Evolutionary conservation across 1,284 basidiomycete genomes (phyloP), one percentile per base, ranked within the genome.

Genomic region (Cryptococcus depauperatus): DNA sequence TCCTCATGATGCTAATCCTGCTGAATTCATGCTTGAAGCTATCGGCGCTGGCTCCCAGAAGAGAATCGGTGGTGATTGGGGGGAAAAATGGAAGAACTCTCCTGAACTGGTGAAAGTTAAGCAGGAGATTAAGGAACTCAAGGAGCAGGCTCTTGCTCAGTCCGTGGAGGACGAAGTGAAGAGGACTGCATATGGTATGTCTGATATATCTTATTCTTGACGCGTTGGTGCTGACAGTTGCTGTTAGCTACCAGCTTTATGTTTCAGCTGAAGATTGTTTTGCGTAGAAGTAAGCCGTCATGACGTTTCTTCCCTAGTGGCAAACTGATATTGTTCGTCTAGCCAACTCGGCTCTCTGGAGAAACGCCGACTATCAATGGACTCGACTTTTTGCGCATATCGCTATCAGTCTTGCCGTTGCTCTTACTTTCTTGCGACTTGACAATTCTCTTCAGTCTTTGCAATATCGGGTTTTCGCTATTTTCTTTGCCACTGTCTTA

Each of bases 401-500:
- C 6, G 79, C 83, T 61, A 83, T 92, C 51, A 83, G 85, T 6
- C 73, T 93, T 4, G 80, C 84, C 64, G 77, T 89, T 45, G 83
- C 83, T 25, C 74, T 96, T 42, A 85, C 86, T 11, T 91, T 91
- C 79, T 73, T 96, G 45, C 81, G 84, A 62, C 74, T 91, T 19
- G 77, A 78, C 41, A 71, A 79, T 57, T 81, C 80, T 50, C 53
- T 79, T 32, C 77, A 82, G 38, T 81, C 84, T 38, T 71, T 95
- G 23, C 85, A 96, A 62, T 92, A 89, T 73, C 77, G 86, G 30
- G 79, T 88, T 29, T 91, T 91, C 68, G 64, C 68, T 39, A 54
- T 66, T 47, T 74, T 73, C 64, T 73, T 74, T 46, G 60, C 61
- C 35, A 62, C 59, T 30, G 58, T 70, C 25, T 52, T 66, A 33